phyloP scores from a whole-genome alignment of 495 filamentous ascomycete genomes.

The Xylaria grammica region DNA sequence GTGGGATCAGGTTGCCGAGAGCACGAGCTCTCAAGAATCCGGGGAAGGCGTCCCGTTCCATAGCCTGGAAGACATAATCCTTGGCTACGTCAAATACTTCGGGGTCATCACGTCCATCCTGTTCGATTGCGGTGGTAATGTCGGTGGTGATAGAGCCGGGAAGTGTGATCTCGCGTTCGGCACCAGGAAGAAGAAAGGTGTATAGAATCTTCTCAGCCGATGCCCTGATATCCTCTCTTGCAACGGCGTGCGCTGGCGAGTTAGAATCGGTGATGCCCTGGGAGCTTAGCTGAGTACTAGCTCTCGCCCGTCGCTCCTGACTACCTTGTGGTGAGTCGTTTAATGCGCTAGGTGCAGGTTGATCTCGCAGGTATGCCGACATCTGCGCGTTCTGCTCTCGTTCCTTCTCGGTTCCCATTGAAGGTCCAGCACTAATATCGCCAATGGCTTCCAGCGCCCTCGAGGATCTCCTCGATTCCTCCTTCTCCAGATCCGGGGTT shows the following conservation, averaged over 20 bases:
- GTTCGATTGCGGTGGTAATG: constrained; percentile 83
- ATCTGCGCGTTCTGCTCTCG: constrained; percentile 80
- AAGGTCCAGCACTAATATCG: constrained; percentile 63
- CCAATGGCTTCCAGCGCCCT: constrained; percentile 74
- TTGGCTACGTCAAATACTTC: constrained; percentile 97
- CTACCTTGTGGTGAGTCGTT: constrained; percentile 74
- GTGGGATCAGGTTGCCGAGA: constrained; percentile 89
- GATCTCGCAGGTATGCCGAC: constrained; percentile 87
- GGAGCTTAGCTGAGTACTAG: constrained; percentile 61
- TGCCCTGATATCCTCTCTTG: constrained; percentile 82
- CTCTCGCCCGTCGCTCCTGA: constrained; percentile 65
- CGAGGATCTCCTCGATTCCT: constrained; percentile 82
- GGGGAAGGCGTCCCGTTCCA: constrained; percentile 98
- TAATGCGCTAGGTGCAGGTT: constrained; percentile 53
- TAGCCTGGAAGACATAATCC: constrained; percentile 98
- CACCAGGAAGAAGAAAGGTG: constrained; percentile 88
- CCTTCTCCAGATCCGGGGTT: constrained; percentile 87
- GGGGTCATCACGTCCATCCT: constrained; percentile 88
- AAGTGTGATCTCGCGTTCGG: constrained; percentile 93
- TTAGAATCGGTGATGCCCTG: constrained; percentile 66
- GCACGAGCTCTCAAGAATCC: constrained; percentile 95
- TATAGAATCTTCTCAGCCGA: constrained; percentile 98
- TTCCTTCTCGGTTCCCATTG: constrained; percentile 61
- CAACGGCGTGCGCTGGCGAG: constrained; percentile 83
- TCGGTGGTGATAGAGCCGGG: constrained; percentile 83